Evolutionary conservation across 1,284 basidiomycete genomes (phyloP).

Genomic region (Lentinus polychrous): DNA sequence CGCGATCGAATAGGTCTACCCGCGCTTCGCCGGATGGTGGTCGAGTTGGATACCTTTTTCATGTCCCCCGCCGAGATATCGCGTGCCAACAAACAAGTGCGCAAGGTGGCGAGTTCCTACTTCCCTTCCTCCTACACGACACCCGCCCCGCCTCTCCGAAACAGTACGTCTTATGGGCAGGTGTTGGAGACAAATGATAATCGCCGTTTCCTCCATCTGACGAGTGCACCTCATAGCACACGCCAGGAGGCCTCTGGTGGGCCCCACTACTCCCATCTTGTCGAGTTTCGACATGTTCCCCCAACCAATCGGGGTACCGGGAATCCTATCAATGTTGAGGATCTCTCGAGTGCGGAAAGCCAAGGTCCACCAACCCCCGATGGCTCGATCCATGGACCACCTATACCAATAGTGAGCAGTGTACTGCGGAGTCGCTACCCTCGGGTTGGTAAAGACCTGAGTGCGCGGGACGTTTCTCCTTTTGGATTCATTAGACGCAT

Average conservation of each 20-base stretch:
- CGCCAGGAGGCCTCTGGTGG: no score
- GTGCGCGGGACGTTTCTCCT: background rate
- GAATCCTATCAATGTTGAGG: background rate
- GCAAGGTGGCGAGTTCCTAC: slow-evolving; percentile 13
- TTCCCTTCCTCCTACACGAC: background rate
- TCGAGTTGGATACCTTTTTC: slow-evolving; percentile 60
- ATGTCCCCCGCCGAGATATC: slow-evolving; percentile 47
- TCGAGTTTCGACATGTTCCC: background rate
- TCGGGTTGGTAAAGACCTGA: no score
- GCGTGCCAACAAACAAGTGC: slow-evolving; percentile 7
- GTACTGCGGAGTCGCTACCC: no score
- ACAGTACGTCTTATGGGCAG: background rate
- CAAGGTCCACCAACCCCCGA: background rate
- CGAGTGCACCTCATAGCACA: background rate
- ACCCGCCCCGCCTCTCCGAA: background rate
- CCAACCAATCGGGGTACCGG: background rate
- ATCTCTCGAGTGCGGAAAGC: background rate
- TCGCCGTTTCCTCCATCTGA: background rate
- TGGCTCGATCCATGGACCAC: no score
- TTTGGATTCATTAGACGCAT: slow-evolving; percentile 14
- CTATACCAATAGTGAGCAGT: no score
- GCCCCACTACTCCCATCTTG: no score
- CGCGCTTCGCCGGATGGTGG: slow-evolving; percentile 53
- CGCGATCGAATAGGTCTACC: slow-evolving; percentile 51
- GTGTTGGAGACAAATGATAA: background rate